Conservation (phyloP, 2,329 filamentous ascomycete genomes). For the Fusarium temperatum region DNA sequence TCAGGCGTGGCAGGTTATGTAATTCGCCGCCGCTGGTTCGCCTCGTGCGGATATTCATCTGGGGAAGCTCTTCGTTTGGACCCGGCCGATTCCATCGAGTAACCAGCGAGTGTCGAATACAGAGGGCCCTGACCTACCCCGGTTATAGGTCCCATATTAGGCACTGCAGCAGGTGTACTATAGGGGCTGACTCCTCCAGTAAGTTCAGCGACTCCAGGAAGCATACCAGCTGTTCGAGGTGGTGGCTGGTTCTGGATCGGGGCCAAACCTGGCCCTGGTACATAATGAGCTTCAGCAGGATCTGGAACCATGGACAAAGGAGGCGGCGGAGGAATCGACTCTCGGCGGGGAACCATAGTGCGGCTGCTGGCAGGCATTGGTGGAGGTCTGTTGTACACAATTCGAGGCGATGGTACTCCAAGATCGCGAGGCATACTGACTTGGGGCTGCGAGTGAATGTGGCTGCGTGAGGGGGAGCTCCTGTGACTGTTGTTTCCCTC, state of each 20-base stretch:
- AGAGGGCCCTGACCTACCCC: slow-evolving; percentile 49
- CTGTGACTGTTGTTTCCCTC: slow-evolving; percentile 53
- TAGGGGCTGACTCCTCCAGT: slow-evolving; percentile 71
- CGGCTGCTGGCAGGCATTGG: slow-evolving; percentile 48
- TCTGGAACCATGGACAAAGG: slow-evolving; percentile 45
- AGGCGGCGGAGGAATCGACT: slow-evolving; percentile 49
- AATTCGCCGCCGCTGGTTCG: slow-evolving; percentile 53
- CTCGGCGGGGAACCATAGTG: slow-evolving; percentile 52
- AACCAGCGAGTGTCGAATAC: slow-evolving; percentile 47
- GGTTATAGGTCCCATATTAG: slow-evolving; percentile 44
- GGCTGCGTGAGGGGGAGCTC: slow-evolving; percentile 50
- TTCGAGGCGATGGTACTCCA: slow-evolving; percentile 52
- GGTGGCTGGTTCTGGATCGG: slow-evolving; percentile 60
- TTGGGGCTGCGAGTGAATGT: slow-evolving; percentile 58
- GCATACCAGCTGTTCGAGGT: slow-evolving; percentile 53
- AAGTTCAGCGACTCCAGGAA: slow-evolving; percentile 71
- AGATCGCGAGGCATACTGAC: slow-evolving; percentile 56
- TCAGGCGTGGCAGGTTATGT: slow-evolving; percentile 28
- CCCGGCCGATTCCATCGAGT: slow-evolving; percentile 52
- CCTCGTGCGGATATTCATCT: slow-evolving; percentile 56
- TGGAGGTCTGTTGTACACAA: slow-evolving; percentile 51
- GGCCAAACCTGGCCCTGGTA: slow-evolving; percentile 56
- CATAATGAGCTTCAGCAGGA: slow-evolving; percentile 45
- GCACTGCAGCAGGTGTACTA: slow-evolving; percentile 56
- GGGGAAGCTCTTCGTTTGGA: slow-evolving; percentile 62